Conservation (phyloP, 208 protist species). For the Strigomonas culicis region DNA sequence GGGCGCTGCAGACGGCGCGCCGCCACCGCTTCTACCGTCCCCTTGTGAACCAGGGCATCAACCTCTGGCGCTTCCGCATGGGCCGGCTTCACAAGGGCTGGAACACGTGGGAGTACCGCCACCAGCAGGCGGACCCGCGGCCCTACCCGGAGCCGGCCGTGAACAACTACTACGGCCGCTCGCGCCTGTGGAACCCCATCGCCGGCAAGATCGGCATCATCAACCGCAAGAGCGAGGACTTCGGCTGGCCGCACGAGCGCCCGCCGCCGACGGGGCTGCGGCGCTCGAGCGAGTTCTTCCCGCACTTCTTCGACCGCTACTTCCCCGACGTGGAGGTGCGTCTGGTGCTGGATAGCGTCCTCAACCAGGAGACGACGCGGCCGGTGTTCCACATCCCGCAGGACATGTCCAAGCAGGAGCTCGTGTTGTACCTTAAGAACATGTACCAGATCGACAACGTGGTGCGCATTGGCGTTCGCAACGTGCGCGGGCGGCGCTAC, state of each 20-base stretch:
- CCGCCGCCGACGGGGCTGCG: slow-evolving; percentile 80
- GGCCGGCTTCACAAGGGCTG: slow-evolving; percentile 73
- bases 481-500: slow-evolving; percentile 64
- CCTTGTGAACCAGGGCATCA: slow-evolving; percentile 74
- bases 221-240: slow-evolving; percentile 73
- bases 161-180: slow-evolving; percentile 86
- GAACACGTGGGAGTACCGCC: slow-evolving; percentile 74
- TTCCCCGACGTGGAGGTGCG: slow-evolving; percentile 79
- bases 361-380: slow-evolving; percentile 81
- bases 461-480: slow-evolving; percentile 62
- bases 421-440: slow-evolving; percentile 84
- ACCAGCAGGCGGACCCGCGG: slow-evolving; percentile 63
- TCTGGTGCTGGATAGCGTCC: slow-evolving; percentile 80
- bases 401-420: slow-evolving; percentile 82
- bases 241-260: slow-evolving; percentile 66
- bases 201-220: slow-evolving; percentile 80
- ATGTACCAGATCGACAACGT: slow-evolving; percentile 85
- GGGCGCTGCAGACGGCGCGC: slow-evolving; percentile 1
- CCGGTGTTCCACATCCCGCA: slow-evolving; percentile 82
- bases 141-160: slow-evolving; percentile 79
- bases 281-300: slow-evolving; percentile 72
- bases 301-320: slow-evolving; percentile 76
- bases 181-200: slow-evolving; percentile 83
- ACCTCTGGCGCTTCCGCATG: slow-evolving; percentile 81
- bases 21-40: slow-evolving; percentile 81